Evolutionary conservation across 129 eudicot species (phyloP).

Genomic region (Lonicera japonica): DNA sequence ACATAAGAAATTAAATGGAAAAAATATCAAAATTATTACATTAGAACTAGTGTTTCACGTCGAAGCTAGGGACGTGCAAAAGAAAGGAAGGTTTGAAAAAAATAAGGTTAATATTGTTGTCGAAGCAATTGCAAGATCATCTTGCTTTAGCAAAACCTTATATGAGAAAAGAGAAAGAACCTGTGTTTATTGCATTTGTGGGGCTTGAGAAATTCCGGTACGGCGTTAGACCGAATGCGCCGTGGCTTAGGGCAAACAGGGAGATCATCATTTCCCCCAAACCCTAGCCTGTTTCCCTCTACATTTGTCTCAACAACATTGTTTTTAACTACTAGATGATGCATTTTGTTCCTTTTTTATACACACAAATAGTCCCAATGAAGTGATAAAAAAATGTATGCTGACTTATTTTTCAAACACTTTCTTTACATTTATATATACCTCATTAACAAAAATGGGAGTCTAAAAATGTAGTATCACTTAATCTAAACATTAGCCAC

Average conservation of each 20-base stretch:
- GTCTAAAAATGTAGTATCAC: background rate
- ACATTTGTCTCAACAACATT: background rate
- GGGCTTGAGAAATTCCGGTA: constrained; percentile 14
- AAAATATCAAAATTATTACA: too few species aligned
- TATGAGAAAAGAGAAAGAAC: background rate
- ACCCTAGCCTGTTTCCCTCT: constrained; percentile 6
- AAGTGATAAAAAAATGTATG: background rate
- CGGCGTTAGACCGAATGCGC: constrained; percentile 5
- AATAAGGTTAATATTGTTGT: too few species aligned
- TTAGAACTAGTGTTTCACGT: background rate
- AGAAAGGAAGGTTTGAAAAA: background rate
- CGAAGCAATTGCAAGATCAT: too few species aligned
- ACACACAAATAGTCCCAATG: background rate
- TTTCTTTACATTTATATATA: background rate
- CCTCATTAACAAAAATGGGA: background rate
- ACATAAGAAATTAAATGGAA: too few species aligned
- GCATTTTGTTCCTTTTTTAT: constrained; percentile 4
- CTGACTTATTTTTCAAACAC: constrained; percentile 5
- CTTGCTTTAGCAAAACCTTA: too few species aligned
- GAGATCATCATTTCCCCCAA: constrained; percentile 2
- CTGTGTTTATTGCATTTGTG: constrained; percentile 15
- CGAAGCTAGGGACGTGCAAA: background rate
- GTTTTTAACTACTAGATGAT: constrained; percentile 3
- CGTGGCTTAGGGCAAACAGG: constrained; percentile 17
- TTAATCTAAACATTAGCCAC: constrained; percentile 15